Evolutionary conservation across 352 stramenopile species (phyloP), one percentile per base, ranked within the genome.

Genomic region (Plasmopara halstedii): DNA sequence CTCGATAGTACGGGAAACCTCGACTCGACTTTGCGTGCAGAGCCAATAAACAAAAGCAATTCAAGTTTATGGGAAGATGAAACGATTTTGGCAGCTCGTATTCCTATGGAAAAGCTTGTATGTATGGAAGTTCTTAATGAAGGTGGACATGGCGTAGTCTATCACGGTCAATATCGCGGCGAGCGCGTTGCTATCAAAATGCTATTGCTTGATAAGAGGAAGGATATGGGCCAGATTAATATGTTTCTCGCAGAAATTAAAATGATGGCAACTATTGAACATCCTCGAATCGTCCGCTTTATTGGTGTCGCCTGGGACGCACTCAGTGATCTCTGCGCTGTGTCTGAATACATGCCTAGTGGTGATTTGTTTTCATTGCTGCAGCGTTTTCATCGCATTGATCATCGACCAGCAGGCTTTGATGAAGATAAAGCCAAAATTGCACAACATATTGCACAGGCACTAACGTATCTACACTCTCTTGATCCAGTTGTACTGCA

Each of bases 161-260:
- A 77, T 23, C 53, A 55, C 2, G 72, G 68, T 10, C 42, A 48
- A 26, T 86, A 83, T 42, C 60, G 57, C 13, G 59, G 49, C 13
- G 46, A 73, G n/a, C 41, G 36, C 2, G 67, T 86, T 23, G 73
- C 69, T 11, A 77, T 84, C 41, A 86, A 86, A 50, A 57, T 76
- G 37, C 36, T 73, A 10, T 42, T 64, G 8, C 48, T 48, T 13
- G 60, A 67, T 14, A 70, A 69, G 34, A 46, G 56, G 22, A 64
- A 58, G 23, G 59, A 73, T 23, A 58, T 73, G 63, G 50, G 54
- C 20, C 57, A 83, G 41, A 79, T 83, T 32, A 63, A 71, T 17
- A 58, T 60, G 9, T 83, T 86, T 46, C 45, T 80, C 17, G 44
- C 46, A 11, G 70, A 86, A 46, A 70, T 75, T 31, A 76, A 76